Evolutionary conservation across 257 asterid genomes (phyloP), one percentile per base, ranked within the genome.

Genomic region (Plantago ovata): DNA sequence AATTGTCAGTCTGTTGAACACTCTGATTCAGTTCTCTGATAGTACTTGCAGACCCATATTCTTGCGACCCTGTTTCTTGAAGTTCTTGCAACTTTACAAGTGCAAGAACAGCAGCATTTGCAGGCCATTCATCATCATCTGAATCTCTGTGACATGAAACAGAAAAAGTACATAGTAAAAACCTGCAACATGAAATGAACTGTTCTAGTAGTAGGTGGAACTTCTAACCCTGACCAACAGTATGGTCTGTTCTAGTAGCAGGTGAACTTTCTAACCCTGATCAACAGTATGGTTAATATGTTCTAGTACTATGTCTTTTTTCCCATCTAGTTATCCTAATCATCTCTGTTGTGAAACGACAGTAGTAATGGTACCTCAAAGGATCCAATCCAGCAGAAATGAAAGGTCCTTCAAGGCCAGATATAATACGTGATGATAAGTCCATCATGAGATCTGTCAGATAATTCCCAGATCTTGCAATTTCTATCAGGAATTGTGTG

Each of bases 401-500:
- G 42, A 77, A 67, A 42, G 68, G 53, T 9, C 75, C 65, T 51
- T 77, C 76, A 10, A 76, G 51, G 12, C 63, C 64, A 74, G 77
- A 62, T 39, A 63, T 14, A 21, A 64, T 77, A 48, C 72, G 64
- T 48, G 53, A 10, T 10, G 75, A 76, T 51, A 56, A 44, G 3
- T 52, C 38, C 62, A 38, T 46, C 6, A 62, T 62, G 2, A 75
- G 69, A 12, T 75, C 80, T 0, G 90, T 75, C 24, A 83, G 48
- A 74, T 69, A 82, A 18, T 79, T 84, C 16, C 87, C 87, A 7
- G 60, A 43, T 69, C 81, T 79, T 45, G 87, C 93, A 46, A 79
- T 75, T 68, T 82, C 93, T 63, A 80, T 84, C 75, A 88, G 71
- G 61, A 88, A 88, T 53, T 81, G 84, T 3, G 72, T 53, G 70